A percentile compares a stretch with the other conserved stretches of the same genome.
Evolutionary conservation across 805 yeast species (phyloP).

Genomic region (Wickerhamomyces alni): DNA sequence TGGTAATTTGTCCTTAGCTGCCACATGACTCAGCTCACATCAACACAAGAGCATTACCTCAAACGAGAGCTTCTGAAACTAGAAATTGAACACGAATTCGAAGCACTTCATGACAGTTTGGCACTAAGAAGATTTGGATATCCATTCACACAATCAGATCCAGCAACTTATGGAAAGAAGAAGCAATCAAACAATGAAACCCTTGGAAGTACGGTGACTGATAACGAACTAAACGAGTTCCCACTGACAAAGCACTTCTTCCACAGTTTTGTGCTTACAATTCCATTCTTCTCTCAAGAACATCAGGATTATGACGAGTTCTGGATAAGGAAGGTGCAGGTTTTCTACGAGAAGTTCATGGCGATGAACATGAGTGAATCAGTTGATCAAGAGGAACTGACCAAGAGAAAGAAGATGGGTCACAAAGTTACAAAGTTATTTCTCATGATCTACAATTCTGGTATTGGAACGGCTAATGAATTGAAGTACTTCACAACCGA

Average conservation of each 20-base stretch:
- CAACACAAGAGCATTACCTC: slow-evolving; percentile 79
- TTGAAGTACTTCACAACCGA: slow-evolving; percentile 36
- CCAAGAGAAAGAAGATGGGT: slow-evolving; percentile 61
- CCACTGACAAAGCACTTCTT: slow-evolving; percentile 71
- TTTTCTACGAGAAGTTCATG: slow-evolving; percentile 75
- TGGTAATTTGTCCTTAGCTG: not conserved
- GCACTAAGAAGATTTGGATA: slow-evolving; percentile 68
- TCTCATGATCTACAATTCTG: slow-evolving; percentile 67
- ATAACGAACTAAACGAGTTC: slow-evolving; percentile 27
- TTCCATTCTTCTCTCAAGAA: slow-evolving; percentile 62
- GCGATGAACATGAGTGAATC: slow-evolving; percentile 64
- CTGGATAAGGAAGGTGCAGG: slow-evolving; percentile 78
- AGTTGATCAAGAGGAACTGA: slow-evolving; percentile 68
- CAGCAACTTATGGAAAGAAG: slow-evolving; percentile 18
- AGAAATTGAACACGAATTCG: slow-evolving; percentile 59
- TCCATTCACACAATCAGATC: slow-evolving; percentile 58
- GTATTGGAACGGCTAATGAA: slow-evolving; percentile 59
- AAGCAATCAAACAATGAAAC: not conserved
- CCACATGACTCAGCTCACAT: slow-evolving; percentile 27
- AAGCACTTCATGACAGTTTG: slow-evolving; percentile 47
- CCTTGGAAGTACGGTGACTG: slow-evolving; percentile 6
- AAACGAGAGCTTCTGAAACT: slow-evolving; percentile 72
- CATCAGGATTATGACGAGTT: slow-evolving; percentile 47
- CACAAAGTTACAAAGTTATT: slow-evolving; percentile 57
- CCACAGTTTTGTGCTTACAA: slow-evolving; percentile 51